These are phyloP conservation scores for Ganoderma sinense DNA, from an alignment of 1,284 basidiomycete species.

Conservation along the genomic window DNA sequence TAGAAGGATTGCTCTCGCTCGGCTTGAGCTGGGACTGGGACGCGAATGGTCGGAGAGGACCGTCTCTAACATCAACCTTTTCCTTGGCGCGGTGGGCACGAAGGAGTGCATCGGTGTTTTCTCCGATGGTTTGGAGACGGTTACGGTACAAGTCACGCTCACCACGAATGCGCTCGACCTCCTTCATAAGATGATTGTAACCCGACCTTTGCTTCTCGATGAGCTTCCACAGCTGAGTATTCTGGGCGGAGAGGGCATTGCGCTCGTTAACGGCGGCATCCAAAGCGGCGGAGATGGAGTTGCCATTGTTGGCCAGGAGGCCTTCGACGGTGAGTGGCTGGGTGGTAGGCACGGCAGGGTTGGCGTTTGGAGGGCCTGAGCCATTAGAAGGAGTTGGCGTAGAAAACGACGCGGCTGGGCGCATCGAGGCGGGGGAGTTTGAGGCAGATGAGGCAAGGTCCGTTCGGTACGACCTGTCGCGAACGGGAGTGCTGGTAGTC, in stretches of 20 bases:
- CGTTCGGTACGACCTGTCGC: conserved; percentile 30
- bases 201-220: conserved; percentile 86
- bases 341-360: conserved; percentile 39
- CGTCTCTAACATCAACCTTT: conserved; percentile 38
- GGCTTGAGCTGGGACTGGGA: conserved; percentile 40
- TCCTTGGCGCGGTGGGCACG: conserved; percentile 43
- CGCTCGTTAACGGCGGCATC: conserved; percentile 80
- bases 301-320: conserved; percentile 62
- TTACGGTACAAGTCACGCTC: conserved; percentile 78
- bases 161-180: conserved; percentile 79
- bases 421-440: conserved; percentile 31
- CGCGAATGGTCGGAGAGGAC: conserved; percentile 34
- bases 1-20: conserved; percentile 31
- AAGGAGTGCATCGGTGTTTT: conserved; percentile 44
- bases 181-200: conserved; percentile 78
- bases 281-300: conserved; percentile 73
- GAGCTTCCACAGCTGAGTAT: conserved; percentile 90
- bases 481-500: conserved; percentile 31
- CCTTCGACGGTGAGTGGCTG: conserved; percentile 56
- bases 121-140: conserved; percentile 53
- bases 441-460: conserved; percentile 30
- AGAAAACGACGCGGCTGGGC: conserved; percentile 33
- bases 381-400: conserved; percentile 35
- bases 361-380: conserved; percentile 36
- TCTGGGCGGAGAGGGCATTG: conserved; percentile 81